Evolutionary conservation across 768 basidiomycete species (phyloP).

Genomic region (Trametes villosa): DNA sequence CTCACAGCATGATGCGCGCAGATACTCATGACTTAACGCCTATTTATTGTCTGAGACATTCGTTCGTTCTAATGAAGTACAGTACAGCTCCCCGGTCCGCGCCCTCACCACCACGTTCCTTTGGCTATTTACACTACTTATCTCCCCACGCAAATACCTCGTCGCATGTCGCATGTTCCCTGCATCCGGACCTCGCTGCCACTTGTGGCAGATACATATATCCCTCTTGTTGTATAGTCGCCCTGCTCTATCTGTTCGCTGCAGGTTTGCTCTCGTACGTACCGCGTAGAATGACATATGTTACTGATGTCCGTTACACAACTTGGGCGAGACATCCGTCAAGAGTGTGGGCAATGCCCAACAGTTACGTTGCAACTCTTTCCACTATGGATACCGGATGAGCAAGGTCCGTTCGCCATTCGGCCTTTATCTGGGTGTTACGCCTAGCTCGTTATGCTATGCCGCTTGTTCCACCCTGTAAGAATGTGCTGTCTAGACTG

Average conservation of each 20-base stretch:
- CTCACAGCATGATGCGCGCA: neutral
- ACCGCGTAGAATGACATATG: slow-evolving; percentile 2
- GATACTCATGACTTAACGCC: slow-evolving; percentile 7
- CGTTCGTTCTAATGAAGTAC: neutral
- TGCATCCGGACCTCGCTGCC: neutral
- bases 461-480: too few relatives aligned
- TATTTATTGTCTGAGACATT: slow-evolving; percentile 12
- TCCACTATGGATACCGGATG: too few relatives aligned
- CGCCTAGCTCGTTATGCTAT: too few relatives aligned
- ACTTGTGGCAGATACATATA: neutral
- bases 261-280: neutral
- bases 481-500: too few relatives aligned
- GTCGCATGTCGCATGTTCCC: slow-evolving; percentile 5
- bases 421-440: too few relatives aligned
- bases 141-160: slow-evolving; percentile 4
- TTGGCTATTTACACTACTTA: slow-evolving; percentile 6
- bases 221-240: slow-evolving; percentile 6
- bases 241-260: neutral
- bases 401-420: too few relatives aligned
- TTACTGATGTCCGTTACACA: neutral
- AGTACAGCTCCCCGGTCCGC: neutral
- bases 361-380: too few relatives aligned
- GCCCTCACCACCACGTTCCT: slow-evolving; percentile 5
- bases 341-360: too few relatives aligned
- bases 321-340: too few relatives aligned